Conservation (phyloP, 371 early-diverging fungal genomes). For the Haplosporangium sp. region DNA sequence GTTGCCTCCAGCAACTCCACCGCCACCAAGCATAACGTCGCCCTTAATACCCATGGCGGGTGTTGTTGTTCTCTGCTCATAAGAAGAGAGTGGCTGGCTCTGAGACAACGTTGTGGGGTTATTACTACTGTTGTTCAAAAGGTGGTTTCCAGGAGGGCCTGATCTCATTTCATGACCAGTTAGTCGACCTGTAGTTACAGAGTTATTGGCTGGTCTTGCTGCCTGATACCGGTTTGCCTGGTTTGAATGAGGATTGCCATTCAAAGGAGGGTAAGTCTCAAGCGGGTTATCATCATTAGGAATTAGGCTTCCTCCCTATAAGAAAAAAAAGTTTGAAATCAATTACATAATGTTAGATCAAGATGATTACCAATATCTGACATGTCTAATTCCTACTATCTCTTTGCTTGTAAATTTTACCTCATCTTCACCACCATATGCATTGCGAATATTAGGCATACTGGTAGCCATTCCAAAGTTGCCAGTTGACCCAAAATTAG, state of each 20-base stretch:
- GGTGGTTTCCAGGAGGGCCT: slow-evolving; percentile 20
- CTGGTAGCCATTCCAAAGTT: slow-evolving; percentile 33
- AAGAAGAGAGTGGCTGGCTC: slow-evolving; percentile 29
- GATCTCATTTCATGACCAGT: slow-evolving; percentile 33
- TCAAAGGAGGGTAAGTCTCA: slow-evolving; percentile 35
- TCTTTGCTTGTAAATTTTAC: slow-evolving; percentile 12
- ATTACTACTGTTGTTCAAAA: slow-evolving; percentile 20
- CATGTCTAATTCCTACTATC: neutral
- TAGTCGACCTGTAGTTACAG: slow-evolving; percentile 28
- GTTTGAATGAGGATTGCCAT: slow-evolving; percentile 28
- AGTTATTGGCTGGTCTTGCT: slow-evolving; percentile 19
- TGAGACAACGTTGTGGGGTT: slow-evolving; percentile 45
- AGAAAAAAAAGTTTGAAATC: neutral
- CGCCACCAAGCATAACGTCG: slow-evolving; percentile 47
- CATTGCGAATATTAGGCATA: slow-evolving; percentile 30
- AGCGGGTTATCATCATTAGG: slow-evolving; percentile 30
- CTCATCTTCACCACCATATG: slow-evolving; percentile 49
- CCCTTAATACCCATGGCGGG: slow-evolving; percentile 34
- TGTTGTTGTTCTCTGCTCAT: slow-evolving; percentile 38
- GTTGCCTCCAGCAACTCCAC: slow-evolving; percentile 23
- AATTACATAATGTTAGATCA: neutral
- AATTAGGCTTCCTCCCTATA: slow-evolving; percentile 31
- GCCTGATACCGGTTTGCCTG: slow-evolving; percentile 42
- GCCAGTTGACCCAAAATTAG: slow-evolving; percentile 35
- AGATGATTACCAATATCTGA: neutral